Conservation (phyloP, 2,329 filamentous ascomycete genomes). For the Epichloe uncinata region DNA sequence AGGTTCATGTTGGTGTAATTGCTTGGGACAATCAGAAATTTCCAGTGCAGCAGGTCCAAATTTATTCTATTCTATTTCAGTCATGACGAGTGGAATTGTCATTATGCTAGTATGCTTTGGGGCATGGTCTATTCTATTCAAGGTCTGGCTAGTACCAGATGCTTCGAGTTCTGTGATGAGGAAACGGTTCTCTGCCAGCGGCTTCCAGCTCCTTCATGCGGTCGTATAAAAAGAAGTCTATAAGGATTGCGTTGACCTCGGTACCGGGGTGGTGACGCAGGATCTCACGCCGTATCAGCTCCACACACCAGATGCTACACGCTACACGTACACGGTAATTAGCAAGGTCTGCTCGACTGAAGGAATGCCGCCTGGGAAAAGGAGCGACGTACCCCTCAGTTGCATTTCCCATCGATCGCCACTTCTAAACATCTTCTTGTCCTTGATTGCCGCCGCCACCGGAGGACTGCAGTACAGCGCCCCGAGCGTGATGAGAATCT, state of each 20-base stretch:
- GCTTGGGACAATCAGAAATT: neutral
- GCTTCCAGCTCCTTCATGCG: slow-evolving; percentile 75
- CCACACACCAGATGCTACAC: slow-evolving; percentile 93
- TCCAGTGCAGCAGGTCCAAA: neutral
- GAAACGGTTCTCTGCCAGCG: slow-evolving; percentile 40
- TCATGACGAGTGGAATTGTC: neutral
- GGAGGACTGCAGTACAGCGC: slow-evolving; percentile 76
- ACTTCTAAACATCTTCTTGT: slow-evolving; percentile 50
- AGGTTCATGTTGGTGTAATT: neutral
- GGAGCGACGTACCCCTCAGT: slow-evolving; percentile 49
- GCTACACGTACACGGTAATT: slow-evolving; percentile 33
- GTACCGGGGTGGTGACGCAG: slow-evolving; percentile 55
- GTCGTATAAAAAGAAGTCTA: slow-evolving; percentile 97
- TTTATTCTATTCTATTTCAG: neutral
- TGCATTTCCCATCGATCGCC: slow-evolving; percentile 77
- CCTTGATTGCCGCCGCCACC: slow-evolving; percentile 56
- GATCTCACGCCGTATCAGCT: slow-evolving; percentile 77
- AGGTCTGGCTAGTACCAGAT: slow-evolving; percentile 65
- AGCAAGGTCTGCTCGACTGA: neutral
- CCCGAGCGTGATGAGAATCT: slow-evolving; percentile 74
- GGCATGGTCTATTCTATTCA: neutral
- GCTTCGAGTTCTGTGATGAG: slow-evolving; percentile 80
- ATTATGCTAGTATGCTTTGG: neutral
- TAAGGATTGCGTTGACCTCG: slow-evolving; percentile 72
- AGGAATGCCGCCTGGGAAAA: neutral